Evolutionary conservation across 768 basidiomycete species (phyloP).

Genomic region (Coprinellus aureogranulatus): DNA sequence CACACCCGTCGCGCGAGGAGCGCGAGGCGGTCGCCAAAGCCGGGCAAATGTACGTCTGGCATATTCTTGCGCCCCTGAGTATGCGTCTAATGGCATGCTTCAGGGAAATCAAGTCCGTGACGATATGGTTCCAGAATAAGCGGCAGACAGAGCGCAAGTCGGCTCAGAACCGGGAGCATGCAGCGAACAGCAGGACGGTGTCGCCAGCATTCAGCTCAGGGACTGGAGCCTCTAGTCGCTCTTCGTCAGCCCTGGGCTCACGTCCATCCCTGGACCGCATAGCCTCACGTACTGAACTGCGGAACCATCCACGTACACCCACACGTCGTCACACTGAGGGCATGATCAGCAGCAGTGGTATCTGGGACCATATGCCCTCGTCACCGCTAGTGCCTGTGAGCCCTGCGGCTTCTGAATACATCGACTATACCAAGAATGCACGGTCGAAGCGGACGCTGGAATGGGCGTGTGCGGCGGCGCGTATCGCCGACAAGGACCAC

Average conservation of each 20-base stretch:
- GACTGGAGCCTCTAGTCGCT: slow-evolving; percentile 25
- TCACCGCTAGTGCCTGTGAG: slow-evolving; percentile 59
- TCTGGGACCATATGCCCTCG: slow-evolving; percentile 61
- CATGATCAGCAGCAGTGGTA: slow-evolving; percentile 17
- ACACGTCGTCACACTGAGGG: slow-evolving; percentile 41
- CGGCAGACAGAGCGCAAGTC: slow-evolving; percentile 66
- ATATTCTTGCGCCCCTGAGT: slow-evolving; percentile 5
- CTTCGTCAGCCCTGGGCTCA: slow-evolving; percentile 23
- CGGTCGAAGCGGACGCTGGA: slow-evolving; percentile 57
- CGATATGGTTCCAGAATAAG: slow-evolving; percentile 86
- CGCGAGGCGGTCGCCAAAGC: slow-evolving; percentile 61
- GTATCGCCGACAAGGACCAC: slow-evolving; percentile 45
- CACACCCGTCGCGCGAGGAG: slow-evolving; percentile 73
- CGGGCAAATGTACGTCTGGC: slow-evolving; percentile 58
- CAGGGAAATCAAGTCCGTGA: slow-evolving; percentile 68
- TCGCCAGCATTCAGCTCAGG: slow-evolving; percentile 29
- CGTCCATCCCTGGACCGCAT: slow-evolving; percentile 58
- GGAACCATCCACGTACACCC: slow-evolving; percentile 19
- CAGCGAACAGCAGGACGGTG: slow-evolving; percentile 23
- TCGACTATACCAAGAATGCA: slow-evolving; percentile 47
- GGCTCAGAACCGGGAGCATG: slow-evolving; percentile 38
- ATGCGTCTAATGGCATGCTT: slow-evolving; percentile 7
- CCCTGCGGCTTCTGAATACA: slow-evolving; percentile 46
- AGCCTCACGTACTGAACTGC: slow-evolving; percentile 54
- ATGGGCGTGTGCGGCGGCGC: slow-evolving; percentile 70